Percentiles rank a stretch among this genome's conserved stretches.
phyloP scores from a whole-genome alignment of 805 yeast species.

The Blastobotrys attinorum region DNA sequence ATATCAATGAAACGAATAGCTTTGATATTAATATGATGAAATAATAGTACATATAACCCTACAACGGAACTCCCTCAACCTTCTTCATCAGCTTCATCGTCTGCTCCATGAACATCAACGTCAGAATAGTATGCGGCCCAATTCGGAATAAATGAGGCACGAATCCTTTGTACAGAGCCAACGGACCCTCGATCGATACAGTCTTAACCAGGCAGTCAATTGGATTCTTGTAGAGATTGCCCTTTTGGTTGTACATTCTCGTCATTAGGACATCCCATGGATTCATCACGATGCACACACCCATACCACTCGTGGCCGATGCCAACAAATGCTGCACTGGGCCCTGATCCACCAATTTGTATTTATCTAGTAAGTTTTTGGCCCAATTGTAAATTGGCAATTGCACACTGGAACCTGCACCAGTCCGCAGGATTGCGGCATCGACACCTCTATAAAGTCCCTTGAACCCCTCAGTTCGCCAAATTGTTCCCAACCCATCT shows the following conservation, averaged over 20 bases:
- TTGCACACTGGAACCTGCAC: conserved; percentile 93
- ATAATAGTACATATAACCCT: background rate
- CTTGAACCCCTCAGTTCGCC: conserved; percentile 56
- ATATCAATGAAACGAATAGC: too few relatives aligned
- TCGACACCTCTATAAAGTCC: conserved; percentile 89
- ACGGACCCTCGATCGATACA: conserved; percentile 69
- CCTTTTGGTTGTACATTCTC: conserved; percentile 90
- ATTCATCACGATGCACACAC: conserved; percentile 92
- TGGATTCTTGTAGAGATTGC: conserved; percentile 77
- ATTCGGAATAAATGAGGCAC: conserved; percentile 86
- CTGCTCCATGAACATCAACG: conserved; percentile 92
- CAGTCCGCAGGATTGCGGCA: conserved; percentile 90
- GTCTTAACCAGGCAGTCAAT: conserved; percentile 85
- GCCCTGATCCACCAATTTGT: conserved; percentile 51
- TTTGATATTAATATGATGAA: too few relatives aligned
- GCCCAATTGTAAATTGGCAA: conserved; percentile 80
- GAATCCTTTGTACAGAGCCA: conserved; percentile 90
- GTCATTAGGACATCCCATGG: conserved; percentile 96
- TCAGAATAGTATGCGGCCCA: conserved; percentile 86
- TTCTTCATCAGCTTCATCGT: conserved; percentile 57
- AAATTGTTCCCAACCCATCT: conserved; percentile 62
- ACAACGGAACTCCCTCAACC: conserved; percentile 32
- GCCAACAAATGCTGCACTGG: conserved; percentile 65
- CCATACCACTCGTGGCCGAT: conserved; percentile 75
- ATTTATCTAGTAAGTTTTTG: conserved; percentile 51